Percentiles rank a stretch among this genome's conserved stretches.
These are phyloP conservation scores for Yarrowia sp. DNA, from an alignment of 805 yeast genomes.

Conservation along the genomic window DNA sequence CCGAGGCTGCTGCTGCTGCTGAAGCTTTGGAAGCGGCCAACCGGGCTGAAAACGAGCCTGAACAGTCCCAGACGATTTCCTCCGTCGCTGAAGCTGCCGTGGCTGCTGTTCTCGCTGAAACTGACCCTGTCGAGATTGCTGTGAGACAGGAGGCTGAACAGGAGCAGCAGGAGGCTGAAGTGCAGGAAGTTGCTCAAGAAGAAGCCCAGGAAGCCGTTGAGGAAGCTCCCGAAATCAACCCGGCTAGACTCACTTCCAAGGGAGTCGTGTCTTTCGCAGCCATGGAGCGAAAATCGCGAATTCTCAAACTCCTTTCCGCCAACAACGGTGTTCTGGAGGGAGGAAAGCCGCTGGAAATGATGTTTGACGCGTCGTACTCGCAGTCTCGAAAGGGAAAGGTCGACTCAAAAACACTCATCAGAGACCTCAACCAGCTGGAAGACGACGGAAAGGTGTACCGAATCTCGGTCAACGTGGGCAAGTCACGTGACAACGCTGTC, in stretches of 20 bases:
- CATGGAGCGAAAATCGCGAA: conserved; percentile 54
- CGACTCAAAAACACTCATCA: conserved; percentile 62
- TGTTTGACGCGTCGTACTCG: conserved; percentile 52
- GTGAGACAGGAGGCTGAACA: conserved; percentile 19
- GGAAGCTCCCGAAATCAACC: neutral
- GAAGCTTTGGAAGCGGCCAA: neutral
- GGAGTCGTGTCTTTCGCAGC: conserved; percentile 53
- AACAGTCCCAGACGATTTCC: neutral
- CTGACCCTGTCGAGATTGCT: conserved; percentile 16
- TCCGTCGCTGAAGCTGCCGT: conserved; percentile 10
- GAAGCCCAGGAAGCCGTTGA: conserved; percentile 7
- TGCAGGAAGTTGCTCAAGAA: too few species aligned
- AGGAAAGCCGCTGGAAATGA: conserved; percentile 53
- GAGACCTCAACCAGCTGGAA: conserved; percentile 54
- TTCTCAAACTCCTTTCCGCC: conserved; percentile 55
- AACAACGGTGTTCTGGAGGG: conserved; percentile 57
- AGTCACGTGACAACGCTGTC: conserved; percentile 41
- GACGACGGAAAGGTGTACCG: conserved; percentile 49
- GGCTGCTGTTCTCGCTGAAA: neutral
- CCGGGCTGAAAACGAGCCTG: neutral
- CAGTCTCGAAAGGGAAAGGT: conserved; percentile 52
- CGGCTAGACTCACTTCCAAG: neutral
- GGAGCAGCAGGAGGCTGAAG: neutral
- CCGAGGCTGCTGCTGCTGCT: conserved; percentile 4
- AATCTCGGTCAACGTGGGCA: conserved; percentile 44